Percentiles rank a stretch among this genome's conserved stretches.
Evolutionary conservation across 2,329 filamentous ascomycete species (phyloP).

Genomic region (Sporothrix dimorphospora): DNA sequence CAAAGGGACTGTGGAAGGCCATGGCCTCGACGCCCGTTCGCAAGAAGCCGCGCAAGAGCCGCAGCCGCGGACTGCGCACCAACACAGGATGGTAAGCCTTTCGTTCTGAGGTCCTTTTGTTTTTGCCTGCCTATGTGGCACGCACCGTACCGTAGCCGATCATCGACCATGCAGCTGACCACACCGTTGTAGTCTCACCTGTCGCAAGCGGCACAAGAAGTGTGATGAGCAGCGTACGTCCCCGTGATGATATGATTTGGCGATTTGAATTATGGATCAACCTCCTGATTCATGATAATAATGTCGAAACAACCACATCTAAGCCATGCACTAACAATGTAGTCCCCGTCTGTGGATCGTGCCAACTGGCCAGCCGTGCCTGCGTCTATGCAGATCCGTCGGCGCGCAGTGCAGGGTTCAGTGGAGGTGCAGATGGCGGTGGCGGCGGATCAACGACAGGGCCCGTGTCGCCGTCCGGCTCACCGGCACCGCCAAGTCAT

Average conservation of each 20-base stretch:
- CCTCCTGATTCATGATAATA: neutral
- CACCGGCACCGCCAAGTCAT: slow-evolving; percentile 4
- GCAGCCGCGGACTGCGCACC: slow-evolving; percentile 20
- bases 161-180: neutral
- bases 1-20: neutral
- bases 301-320: too few species aligned
- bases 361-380: slow-evolving; percentile 35
- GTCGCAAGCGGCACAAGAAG: slow-evolving; percentile 53
- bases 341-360: slow-evolving; percentile 37
- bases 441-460: neutral
- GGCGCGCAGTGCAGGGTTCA: neutral
- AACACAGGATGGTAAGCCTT: slow-evolving; percentile 21
- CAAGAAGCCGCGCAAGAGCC: slow-evolving; percentile 22
- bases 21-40: neutral
- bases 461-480: neutral
- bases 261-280: neutral
- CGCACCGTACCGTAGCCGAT: neutral
- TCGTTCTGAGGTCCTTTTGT: too few species aligned
- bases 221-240: slow-evolving; percentile 47
- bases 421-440: neutral
- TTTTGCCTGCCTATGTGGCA: neutral
- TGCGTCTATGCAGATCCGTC: slow-evolving; percentile 32
- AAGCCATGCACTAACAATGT: neutral
- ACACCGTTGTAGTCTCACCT: slow-evolving; percentile 38
- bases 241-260: neutral